Evolutionary conservation across 1,139 yeast species (phyloP).

Genomic region (Candida gigantensis): DNA sequence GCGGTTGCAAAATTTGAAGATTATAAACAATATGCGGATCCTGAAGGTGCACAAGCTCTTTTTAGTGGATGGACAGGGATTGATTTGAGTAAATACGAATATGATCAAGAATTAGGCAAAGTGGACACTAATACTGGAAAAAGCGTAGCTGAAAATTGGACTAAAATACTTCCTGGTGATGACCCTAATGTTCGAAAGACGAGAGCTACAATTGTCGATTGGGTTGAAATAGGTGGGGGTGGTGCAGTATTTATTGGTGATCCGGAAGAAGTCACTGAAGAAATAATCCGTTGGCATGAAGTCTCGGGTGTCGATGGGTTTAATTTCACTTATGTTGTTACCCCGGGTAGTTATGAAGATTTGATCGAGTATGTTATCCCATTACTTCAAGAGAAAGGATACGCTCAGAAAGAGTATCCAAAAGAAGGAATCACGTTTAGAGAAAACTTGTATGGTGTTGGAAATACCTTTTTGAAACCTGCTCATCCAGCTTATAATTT

Average conservation of each 20-base stretch:
- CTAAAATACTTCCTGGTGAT: constrained; percentile 24
- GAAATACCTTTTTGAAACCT: constrained; percentile 17
- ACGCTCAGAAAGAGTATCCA: constrained; percentile 27
- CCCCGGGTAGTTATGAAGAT: constrained; percentile 26
- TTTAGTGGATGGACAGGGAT: constrained; percentile 36
- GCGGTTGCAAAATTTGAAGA: constrained; percentile 31
- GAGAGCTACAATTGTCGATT: constrained; percentile 21
- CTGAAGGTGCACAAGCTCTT: constrained; percentile 19
- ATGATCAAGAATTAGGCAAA: constrained; percentile 26
- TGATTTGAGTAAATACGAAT: constrained; percentile 27
- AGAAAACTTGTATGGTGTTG: constrained; percentile 22
- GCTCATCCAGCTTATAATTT: constrained; percentile 36
- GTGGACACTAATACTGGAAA: constrained; percentile 26
- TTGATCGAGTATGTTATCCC: constrained; percentile 23
- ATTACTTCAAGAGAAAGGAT: constrained; percentile 22
- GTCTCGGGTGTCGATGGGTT: constrained; percentile 25
- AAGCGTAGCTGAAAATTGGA: constrained; percentile 26
- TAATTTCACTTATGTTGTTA: constrained; percentile 23
- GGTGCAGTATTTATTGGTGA: constrained; percentile 24
- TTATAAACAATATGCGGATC: constrained; percentile 27
- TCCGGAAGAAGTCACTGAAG: constrained; percentile 25
- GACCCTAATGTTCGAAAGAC: constrained; percentile 22
- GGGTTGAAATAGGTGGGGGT: constrained; percentile 21
- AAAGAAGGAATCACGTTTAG: constrained; percentile 21
- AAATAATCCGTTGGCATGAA: constrained; percentile 27